These are phyloP conservation scores for Arabidopsis suecica DNA, from an alignment of 345 rosid species.

Conservation along the genomic window DNA sequence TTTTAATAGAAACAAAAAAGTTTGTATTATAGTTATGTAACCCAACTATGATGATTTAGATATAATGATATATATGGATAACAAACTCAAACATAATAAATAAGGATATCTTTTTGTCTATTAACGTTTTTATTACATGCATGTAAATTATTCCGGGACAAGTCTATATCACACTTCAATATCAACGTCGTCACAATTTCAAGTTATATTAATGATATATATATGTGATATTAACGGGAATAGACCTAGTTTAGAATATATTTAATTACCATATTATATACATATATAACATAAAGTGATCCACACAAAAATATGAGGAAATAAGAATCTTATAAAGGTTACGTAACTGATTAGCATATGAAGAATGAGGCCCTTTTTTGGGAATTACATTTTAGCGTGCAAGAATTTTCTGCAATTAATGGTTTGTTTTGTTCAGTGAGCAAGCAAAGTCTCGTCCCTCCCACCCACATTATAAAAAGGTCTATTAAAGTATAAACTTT, in stretches of 20 bases:
- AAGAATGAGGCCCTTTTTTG: constrained; percentile 2
- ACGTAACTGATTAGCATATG: constrained; percentile 39
- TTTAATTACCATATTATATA: neutral
- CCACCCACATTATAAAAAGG: neutral
- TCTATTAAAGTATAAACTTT: constrained; percentile 11
- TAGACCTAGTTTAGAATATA: constrained; percentile 10
- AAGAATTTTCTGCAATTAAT: constrained; percentile 15
- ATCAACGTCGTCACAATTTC: constrained; percentile 8
- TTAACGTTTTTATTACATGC: constrained; percentile 6
- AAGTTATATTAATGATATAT: neutral
- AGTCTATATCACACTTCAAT: constrained; percentile 9
- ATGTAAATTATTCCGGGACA: neutral
- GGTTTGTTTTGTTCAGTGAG: neutral
- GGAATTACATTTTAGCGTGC: constrained; percentile 34
- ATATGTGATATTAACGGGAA: constrained; percentile 2
- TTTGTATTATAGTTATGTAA: constrained; percentile 6
- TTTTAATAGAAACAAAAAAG: neutral
- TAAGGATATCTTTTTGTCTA: neutral
- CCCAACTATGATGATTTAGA: constrained; percentile 24
- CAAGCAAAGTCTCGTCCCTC: constrained; percentile 21
- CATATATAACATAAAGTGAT: neutral
- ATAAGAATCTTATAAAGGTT: constrained; percentile 22
- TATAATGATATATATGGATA: neutral
- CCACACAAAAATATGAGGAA: constrained; percentile 6
- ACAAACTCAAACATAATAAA: neutral